Evolutionary conservation across 305 asterid species (phyloP), one percentile per base, ranked within the genome.

Genomic region (Fraxinus latifolia): DNA sequence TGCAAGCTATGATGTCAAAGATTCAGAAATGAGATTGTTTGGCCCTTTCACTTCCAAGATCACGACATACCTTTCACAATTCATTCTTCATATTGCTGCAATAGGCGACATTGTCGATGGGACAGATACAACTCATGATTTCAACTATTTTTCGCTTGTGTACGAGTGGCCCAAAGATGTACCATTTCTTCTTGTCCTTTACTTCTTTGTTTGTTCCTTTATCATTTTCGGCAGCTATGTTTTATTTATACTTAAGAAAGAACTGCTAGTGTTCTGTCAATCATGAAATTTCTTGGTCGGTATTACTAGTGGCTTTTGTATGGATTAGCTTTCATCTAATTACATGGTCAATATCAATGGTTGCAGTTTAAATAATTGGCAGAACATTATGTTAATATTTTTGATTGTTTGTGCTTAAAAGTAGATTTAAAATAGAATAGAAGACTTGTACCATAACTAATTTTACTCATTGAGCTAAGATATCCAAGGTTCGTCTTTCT

Each of bases 141-240:
- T 96, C 90, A 96, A 94, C 93, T 96, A 96, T 85, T 96, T 96
- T 86, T 96, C 98, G 36, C 94, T 96, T 77, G 92, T 94, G 75
- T 96, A 96, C 82, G 99, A 96, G 92, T 94, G 96, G 98, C 98
- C 99, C 80, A 96, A 91, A 92, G 99, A 96, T 80, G 99, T 94
- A 93, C 91, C 86, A 55, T 72, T 83, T 68, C 86, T 81, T 79
- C 81, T 76, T 32, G 3, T 58, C 79, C 58, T 62, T 58, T 29
- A 77, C 77, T 77, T 42, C 77, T 72, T 70, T 79, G 36, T 75
- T 77, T 6, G 36, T 5, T 74, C 77, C 12, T 50, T 42, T 77
- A 33, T 73, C 47, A 55, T 78, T 77, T 77, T 74, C 81, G 72
- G 29, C 42, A 79, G 67, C 27, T 81, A 67, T 60, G 1, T 80